Conservation (phyloP, 163 green algal species). For the Picocystis sp. region DNA sequence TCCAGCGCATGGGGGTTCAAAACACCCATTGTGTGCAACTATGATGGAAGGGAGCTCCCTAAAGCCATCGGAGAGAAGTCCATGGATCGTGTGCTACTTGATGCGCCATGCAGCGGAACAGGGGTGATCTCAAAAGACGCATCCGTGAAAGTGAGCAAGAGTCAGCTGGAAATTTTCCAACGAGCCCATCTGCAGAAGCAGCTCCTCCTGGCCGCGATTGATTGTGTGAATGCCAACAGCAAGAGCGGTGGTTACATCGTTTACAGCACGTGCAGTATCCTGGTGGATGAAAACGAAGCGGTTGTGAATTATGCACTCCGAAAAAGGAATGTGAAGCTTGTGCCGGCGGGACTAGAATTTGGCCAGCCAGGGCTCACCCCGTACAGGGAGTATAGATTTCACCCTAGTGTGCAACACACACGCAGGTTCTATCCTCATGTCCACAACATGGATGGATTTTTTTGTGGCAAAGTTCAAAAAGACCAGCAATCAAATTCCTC, state of each 20-base stretch:
- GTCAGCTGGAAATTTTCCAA: slow-evolving; percentile 75
- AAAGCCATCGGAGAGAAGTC: slow-evolving; percentile 36
- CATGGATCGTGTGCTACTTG: slow-evolving; percentile 84
- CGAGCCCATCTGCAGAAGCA: slow-evolving; percentile 89
- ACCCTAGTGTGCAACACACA: slow-evolving; percentile 65
- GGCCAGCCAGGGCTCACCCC: slow-evolving; percentile 57
- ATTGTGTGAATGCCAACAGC: slow-evolving; percentile 71
- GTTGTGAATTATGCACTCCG: slow-evolving; percentile 91
- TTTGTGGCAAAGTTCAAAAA: slow-evolving; percentile 96
- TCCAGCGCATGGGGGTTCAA: slow-evolving; percentile 87
- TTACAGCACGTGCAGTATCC: slow-evolving; percentile 90
- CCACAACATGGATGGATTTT: slow-evolving; percentile 96
- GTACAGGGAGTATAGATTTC: slow-evolving; percentile 85
- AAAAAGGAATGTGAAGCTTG: slow-evolving; percentile 63
- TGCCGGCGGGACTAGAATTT: slow-evolving; percentile 84
- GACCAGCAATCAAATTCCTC: slow-evolving; percentile 42
- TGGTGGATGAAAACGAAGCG: slow-evolving; percentile 95
- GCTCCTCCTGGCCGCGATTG: slow-evolving; percentile 91
- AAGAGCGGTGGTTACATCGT: slow-evolving; percentile 53
- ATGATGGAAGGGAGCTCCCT: slow-evolving; percentile 73
- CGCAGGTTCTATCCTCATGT: slow-evolving; percentile 93
- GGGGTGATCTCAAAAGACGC: slow-evolving; percentile 91
- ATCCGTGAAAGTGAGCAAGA: slow-evolving; percentile 85
- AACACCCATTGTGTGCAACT: slow-evolving; percentile 91
- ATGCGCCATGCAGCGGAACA: slow-evolving; percentile 90